A percentile compares a stretch with the other conserved stretches of the same genome.
These are phyloP conservation scores for Rhytidiadelphus loreus DNA, from an alignment of 225 moss, liverwort and hornwort species.

Conservation along the genomic window DNA sequence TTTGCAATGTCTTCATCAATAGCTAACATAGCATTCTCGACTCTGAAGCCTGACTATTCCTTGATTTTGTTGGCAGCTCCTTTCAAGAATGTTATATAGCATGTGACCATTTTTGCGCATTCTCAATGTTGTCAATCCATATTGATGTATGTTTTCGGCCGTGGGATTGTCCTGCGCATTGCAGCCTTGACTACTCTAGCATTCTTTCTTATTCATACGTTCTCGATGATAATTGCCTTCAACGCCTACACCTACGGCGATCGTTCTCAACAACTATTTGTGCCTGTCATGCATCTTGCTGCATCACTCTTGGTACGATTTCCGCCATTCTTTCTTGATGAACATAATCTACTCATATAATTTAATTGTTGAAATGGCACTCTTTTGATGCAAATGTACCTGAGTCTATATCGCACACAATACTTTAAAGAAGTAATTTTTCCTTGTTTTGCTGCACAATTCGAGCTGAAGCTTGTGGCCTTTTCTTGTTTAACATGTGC, in stretches of 20 bases:
- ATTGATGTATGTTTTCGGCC: not conserved
- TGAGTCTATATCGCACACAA: not conserved
- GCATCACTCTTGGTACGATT: slow-evolving; percentile 71
- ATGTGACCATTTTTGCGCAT: not conserved
- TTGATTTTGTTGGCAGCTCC: not conserved
- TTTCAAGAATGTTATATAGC: no score
- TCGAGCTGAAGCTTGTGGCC: not conserved
- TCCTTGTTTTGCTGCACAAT: not conserved
- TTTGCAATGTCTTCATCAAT: not conserved
- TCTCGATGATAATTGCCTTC: slow-evolving; percentile 92
- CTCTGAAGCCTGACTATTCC: not conserved
- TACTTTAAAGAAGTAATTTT: not conserved
- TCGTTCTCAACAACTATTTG: slow-evolving; percentile 65
- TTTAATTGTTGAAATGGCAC: not conserved
- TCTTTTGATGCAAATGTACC: not conserved
- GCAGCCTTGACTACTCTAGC: slow-evolving; percentile 78
- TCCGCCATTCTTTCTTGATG: not conserved
- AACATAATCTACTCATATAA: not conserved
- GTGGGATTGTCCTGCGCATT: not conserved
- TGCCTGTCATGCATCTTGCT: slow-evolving; percentile 77
- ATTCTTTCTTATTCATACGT: slow-evolving; percentile 76
- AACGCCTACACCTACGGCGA: slow-evolving; percentile 59
- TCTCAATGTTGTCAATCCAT: not conserved
- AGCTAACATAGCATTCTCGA: no score
- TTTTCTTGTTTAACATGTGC: not conserved